Evolutionary conservation across 176 grass and related monocot species (phyloP).

Genomic region (Melocanna baccifera): DNA sequence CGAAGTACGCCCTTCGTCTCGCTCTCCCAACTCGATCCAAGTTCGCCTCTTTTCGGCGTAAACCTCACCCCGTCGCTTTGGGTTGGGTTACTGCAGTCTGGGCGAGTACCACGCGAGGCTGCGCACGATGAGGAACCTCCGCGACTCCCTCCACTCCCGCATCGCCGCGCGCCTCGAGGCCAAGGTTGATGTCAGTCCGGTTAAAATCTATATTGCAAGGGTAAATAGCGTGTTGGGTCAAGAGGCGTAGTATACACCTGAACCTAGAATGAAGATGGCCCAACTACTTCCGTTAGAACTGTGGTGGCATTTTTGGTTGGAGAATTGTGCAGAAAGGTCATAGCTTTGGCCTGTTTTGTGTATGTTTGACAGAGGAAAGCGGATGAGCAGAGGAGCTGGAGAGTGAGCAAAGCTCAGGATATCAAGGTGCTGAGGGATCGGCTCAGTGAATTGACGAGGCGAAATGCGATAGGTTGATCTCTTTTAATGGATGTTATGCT

Average conservation of each 20-base stretch:
- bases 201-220: neutral
- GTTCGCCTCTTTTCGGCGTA: neutral
- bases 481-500: constrained; percentile 16
- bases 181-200: constrained; percentile 65
- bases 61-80: neutral
- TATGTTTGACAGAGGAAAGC: constrained; percentile 54
- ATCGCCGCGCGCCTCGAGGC: constrained; percentile 47
- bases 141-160: constrained; percentile 61
- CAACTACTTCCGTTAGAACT: neutral
- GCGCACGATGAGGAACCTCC: constrained; percentile 49
- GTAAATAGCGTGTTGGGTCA: neutral
- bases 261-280: neutral
- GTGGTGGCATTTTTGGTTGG: neutral
- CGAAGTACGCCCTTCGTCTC: constrained; percentile 28
- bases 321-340: neutral
- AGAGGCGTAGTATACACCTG: neutral
- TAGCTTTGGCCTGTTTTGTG: neutral
- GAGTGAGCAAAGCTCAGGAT: constrained; percentile 58
- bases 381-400: constrained; percentile 77
- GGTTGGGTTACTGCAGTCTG: constrained; percentile 43
- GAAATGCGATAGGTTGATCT: constrained; percentile 46
- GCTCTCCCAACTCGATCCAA: neutral
- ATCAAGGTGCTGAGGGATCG: constrained; percentile 62
- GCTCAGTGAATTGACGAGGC: constrained; percentile 49
- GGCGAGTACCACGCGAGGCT: constrained; percentile 52